Conservation (phyloP, 495 filamentous ascomycete species). For the Glonium stellatum region DNA sequence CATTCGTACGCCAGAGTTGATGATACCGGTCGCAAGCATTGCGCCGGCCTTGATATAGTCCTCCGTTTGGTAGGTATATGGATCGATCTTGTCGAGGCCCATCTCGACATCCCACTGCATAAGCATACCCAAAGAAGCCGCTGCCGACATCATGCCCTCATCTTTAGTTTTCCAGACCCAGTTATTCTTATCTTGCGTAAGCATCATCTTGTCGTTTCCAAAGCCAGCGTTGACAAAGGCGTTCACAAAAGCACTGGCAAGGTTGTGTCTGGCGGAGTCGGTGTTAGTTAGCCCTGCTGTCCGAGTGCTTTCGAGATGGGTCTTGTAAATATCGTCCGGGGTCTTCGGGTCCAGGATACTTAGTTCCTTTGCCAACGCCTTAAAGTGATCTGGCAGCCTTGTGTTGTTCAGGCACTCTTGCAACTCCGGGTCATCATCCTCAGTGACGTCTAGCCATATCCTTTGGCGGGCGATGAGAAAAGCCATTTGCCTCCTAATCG, state of each 20-base stretch:
- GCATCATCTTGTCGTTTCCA: slow-evolving; percentile 94
- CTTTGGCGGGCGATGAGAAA: slow-evolving; percentile 89
- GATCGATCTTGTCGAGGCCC: slow-evolving; percentile 86
- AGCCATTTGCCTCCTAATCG: slow-evolving; percentile 88
- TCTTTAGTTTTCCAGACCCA: slow-evolving; percentile 99
- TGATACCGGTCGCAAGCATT: slow-evolving; percentile 80
- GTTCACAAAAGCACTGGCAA: slow-evolving; percentile 95
- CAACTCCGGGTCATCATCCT: slow-evolving; percentile 62
- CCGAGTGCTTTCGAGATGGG: slow-evolving; percentile 88
- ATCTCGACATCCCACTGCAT: slow-evolving; percentile 84
- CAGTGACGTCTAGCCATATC: slow-evolving; percentile 65
- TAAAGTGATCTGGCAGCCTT: slow-evolving; percentile 84
- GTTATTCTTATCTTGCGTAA: slow-evolving; percentile 69
- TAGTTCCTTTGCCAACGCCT: slow-evolving; percentile 85
- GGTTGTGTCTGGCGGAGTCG: slow-evolving; percentile 90
- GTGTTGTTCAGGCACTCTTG: slow-evolving; percentile 79
- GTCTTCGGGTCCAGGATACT: slow-evolving; percentile 96
- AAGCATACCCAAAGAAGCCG: slow-evolving; percentile 84
- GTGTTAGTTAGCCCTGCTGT: slow-evolving; percentile 88
- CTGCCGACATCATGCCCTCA: slow-evolving; percentile 92
- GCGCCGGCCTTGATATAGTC: slow-evolving; percentile 85
- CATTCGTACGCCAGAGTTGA: slow-evolving; percentile 82
- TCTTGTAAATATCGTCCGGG: slow-evolving; percentile 99
- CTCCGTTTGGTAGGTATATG: slow-evolving; percentile 77
- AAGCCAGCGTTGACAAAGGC: slow-evolving; percentile 94